Evolutionary conservation across 1,139 yeast species (phyloP).

Genomic region (Entelexis paramagnoliae): DNA sequence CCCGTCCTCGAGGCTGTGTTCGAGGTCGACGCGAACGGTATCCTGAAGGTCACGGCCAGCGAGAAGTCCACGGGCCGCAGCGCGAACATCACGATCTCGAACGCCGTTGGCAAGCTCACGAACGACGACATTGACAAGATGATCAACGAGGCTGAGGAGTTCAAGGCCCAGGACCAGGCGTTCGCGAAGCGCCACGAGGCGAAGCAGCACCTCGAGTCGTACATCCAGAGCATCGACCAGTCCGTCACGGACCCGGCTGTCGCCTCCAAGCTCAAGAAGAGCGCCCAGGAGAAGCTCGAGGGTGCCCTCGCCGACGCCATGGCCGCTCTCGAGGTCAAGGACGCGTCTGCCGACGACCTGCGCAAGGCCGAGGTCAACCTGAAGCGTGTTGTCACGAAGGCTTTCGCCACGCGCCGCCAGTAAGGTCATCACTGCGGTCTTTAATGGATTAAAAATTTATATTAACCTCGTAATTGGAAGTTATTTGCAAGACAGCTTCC

Average conservation of each 20-base stretch:
- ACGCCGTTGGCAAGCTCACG: slow-evolving; percentile 99
- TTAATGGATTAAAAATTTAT: slow-evolving; percentile 1
- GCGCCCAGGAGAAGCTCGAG: slow-evolving; percentile 96
- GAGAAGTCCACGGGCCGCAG: slow-evolving; percentile 99
- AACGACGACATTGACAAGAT: slow-evolving; percentile 96
- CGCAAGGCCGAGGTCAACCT: slow-evolving; percentile 99
- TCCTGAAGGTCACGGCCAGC: slow-evolving; percentile 98
- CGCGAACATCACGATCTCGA: slow-evolving; percentile 98
- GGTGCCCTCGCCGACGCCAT: slow-evolving; percentile 96
- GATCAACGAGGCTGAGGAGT: slow-evolving; percentile 97
- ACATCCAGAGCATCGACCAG: slow-evolving; percentile 94
- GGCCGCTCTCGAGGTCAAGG: slow-evolving; percentile 96
- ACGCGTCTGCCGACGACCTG: slow-evolving; percentile 89
- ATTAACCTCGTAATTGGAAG: not conserved
- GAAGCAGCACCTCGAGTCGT: slow-evolving; percentile 98
- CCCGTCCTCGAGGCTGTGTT: slow-evolving; percentile 99
- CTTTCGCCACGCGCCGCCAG: slow-evolving; percentile 81
- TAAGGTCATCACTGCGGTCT: slow-evolving; percentile 31
- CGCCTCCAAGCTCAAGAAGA: slow-evolving; percentile 96
- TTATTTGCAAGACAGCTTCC: not conserved
- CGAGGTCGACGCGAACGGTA: slow-evolving; percentile 99
- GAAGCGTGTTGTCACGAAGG: slow-evolving; percentile 99
- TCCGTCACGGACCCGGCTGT: slow-evolving; percentile 97
- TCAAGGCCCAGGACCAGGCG: slow-evolving; percentile 98
- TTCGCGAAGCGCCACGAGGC: slow-evolving; percentile 99